A percentile compares a stretch with the other conserved stretches of the same genome.
Evolutionary conservation across 2,329 filamentous ascomycete genomes (phyloP).

Genomic region (Xylariaceae sp.): DNA sequence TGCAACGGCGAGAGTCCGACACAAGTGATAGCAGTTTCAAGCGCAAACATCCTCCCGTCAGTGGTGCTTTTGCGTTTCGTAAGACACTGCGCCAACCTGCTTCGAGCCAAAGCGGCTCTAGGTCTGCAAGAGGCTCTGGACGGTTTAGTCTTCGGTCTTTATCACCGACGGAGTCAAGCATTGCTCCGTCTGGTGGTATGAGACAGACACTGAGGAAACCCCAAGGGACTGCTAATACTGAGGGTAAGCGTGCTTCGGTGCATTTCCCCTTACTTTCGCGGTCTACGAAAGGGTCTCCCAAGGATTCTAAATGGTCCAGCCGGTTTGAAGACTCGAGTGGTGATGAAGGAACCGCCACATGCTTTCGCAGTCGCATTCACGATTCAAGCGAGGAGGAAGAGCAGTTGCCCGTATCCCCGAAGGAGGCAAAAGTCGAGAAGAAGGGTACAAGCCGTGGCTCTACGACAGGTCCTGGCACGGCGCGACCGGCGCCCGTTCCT

Average conservation of each 20-base stretch:
- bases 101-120: constrained; percentile 33
- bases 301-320: constrained; percentile 33
- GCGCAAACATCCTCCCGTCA: constrained; percentile 48
- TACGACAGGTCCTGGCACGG: constrained; percentile 35
- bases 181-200: constrained; percentile 35
- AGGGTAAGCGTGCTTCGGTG: constrained; percentile 34
- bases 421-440: constrained; percentile 22
- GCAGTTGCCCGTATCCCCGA: constrained; percentile 33
- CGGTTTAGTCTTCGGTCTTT: constrained; percentile 65
- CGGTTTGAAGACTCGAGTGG: constrained; percentile 61
- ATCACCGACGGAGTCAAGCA: constrained; percentile 57
- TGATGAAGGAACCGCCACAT: constrained; percentile 36
- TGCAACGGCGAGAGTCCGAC: constrained; percentile 54
- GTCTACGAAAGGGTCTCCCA: constrained; percentile 32
- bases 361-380: constrained; percentile 56
- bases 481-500: constrained; percentile 54
- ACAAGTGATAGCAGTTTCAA: constrained; percentile 80
- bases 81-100: constrained; percentile 62
- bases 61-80: constrained; percentile 57
- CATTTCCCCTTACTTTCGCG: constrained; percentile 42
- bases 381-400: constrained; percentile 67
- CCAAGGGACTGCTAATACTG: constrained; percentile 34
- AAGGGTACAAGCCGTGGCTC: constrained; percentile 32
- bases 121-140: constrained; percentile 44
- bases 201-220: constrained; percentile 42